phyloP scores from a whole-genome alignment of 768 basidiomycete genomes.

The Mycena vitilis region DNA sequence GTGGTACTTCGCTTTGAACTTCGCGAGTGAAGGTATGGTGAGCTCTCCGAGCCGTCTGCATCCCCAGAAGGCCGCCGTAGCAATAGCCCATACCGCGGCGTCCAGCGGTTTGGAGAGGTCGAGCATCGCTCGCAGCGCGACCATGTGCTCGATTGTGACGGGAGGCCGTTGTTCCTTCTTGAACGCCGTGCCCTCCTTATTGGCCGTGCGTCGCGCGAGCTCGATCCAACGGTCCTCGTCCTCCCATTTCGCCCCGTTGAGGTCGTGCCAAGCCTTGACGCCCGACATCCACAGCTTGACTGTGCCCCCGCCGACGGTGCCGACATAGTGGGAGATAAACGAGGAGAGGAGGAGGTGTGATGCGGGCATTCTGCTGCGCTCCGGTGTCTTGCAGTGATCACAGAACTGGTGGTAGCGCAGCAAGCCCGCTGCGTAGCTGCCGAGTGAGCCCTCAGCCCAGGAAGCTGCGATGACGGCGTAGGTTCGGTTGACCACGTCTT shows the following conservation, averaged over 20 bases:
- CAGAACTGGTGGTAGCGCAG: conserved; percentile 53
- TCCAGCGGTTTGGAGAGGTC: conserved; percentile 38
- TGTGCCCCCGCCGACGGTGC: conserved; percentile 34
- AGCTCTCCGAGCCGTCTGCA: too few species aligned
- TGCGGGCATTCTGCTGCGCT: conserved; percentile 48
- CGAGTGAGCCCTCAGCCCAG: background rate
- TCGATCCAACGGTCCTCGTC: conserved; percentile 43
- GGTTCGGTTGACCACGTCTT: conserved; percentile 16
- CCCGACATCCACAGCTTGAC: conserved; percentile 49
- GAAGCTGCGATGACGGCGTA: conserved; percentile 14
- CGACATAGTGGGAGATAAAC: conserved; percentile 40
- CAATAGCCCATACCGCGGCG: conserved; percentile 50
- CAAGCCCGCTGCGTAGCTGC: background rate
- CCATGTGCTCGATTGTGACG: conserved; percentile 50
- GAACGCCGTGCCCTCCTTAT: background rate
- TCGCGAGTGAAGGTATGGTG: too few species aligned
- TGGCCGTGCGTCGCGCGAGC: conserved; percentile 17
- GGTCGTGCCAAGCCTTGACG: conserved; percentile 51
- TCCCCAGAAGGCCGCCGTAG: conserved; percentile 42
- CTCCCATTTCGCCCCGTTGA: conserved; percentile 50
- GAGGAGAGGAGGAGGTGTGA: conserved; percentile 42
- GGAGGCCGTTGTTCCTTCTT: background rate
- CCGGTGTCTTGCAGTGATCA: conserved; percentile 42
- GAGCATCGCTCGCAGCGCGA: background rate
- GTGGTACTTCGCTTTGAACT: conserved; percentile 4